Base-by-base conservation (phyloP, 208 protist genomes). In the Blechomonas ayalai region DNA sequence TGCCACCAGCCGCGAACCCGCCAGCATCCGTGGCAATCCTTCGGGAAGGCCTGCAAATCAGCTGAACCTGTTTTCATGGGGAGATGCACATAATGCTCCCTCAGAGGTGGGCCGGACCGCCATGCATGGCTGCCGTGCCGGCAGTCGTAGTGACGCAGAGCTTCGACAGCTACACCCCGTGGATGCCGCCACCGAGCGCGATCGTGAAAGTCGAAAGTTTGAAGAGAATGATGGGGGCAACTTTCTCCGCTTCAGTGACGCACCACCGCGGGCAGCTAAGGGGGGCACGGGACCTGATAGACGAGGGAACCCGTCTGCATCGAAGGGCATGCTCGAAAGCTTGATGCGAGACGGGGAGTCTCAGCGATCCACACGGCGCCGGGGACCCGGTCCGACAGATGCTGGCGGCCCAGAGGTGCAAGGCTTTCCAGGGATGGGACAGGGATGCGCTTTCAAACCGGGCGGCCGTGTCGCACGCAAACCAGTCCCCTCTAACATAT, bases 51-150 rank as follows among this genome's bases (percentile, higher is more conserved):
- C n/a, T n/a, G n/a, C n/a, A n/a, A n/a, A n/a, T n/a, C n/a, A 40
- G 32, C 58, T 89, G 9, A 90, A 89, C 58, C 49, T 89, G 24
- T 90, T 92, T 40, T 63, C 67, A 10, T 92, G 84, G 80, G 63
- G n/a, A n/a, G n/a, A n/a, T n/a, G n/a, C n/a, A n/a, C n/a, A n/a
- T n/a, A n/a, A n/a, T n/a, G n/a, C n/a, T n/a, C n/a, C n/a, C n/a
- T n/a, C n/a, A n/a, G n/a, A n/a, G n/a, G n/a, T n/a, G n/a, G n/a
- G n/a, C n/a, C n/a, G n/a, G n/a, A n/a, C n/a, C n/a, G n/a, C n/a
- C n/a, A n/a, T 42, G 47, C 31, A 34, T 41, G 15, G 38, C 39
- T 20, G 54, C 42, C 16, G 32, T 40, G 8, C 43, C 50, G 27
- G 27, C 47, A 5, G 0, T 56, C 58, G 15, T 36, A 47, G 48